phyloP scores from a whole-genome alignment of 2,329 filamentous ascomycete species.

The Calonectria leucothoes region DNA sequence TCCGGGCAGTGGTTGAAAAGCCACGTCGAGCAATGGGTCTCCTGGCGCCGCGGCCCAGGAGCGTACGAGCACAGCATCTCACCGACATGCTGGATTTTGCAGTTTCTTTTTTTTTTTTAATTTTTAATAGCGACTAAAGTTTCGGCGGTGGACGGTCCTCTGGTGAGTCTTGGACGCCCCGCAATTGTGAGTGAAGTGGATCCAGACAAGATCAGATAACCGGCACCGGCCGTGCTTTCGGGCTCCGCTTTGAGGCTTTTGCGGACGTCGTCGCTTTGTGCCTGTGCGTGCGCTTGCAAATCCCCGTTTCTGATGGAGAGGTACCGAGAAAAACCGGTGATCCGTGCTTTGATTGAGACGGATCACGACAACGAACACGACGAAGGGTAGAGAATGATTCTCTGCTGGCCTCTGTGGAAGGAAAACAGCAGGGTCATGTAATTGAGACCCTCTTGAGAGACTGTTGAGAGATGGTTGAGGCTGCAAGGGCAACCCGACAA shows the following conservation, averaged over 20 bases:
- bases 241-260: conserved; percentile 27
- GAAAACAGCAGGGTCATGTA: neutral
- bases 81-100: conserved; percentile 28
- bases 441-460: neutral
- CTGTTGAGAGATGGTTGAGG: neutral
- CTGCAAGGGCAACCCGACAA: neutral
- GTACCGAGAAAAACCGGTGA: conserved; percentile 11
- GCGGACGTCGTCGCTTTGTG: conserved; percentile 15
- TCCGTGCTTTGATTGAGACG: conserved; percentile 1
- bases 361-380: neutral
- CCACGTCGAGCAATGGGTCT: conserved; percentile 23
- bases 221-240: conserved; percentile 1
- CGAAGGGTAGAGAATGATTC: neutral
- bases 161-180: conserved; percentile 20
- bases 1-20: conserved; percentile 25
- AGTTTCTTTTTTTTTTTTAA: neutral
- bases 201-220: conserved; percentile 24
- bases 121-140: conserved; percentile 2
- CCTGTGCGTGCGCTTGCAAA: conserved; percentile 9
- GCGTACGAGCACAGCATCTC: conserved; percentile 28
- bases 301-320: neutral
- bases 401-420: neutral
- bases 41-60: conserved; percentile 31
- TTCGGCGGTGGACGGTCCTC: neutral
- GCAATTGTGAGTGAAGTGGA: conserved; percentile 17